Base-by-base conservation (phyloP, 2,329 filamentous ascomycete species). In the Aureobasidium sp. region DNA sequence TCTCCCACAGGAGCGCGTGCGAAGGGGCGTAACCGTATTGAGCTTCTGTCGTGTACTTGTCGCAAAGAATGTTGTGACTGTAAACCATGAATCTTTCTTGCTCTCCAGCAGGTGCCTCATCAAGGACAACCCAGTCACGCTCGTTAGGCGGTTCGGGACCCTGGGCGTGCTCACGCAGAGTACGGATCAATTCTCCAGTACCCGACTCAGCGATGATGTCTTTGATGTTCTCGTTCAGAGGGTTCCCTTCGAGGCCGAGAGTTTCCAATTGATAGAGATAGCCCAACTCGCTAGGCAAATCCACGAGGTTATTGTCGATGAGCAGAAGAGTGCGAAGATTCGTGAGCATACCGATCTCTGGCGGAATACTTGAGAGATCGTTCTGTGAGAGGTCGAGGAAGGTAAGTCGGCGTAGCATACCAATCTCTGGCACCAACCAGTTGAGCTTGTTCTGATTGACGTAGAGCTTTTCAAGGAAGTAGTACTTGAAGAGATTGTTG, bases 281-380 rank as follows among this genome's bases (percentile, higher is more conserved):
- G 8, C 94, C 94, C 63, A 99, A 78, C 73, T 97, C 92, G 69
- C 82, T 88, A 1, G 94, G 94, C 30, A 99, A 80, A 27, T 85
- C 86, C 64, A 85, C 84, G 60, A 99, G 87, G 64, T 89, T 83
- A 74, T 99, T 99, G 77, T 96, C 91, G 73, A 96, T 97, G 2
- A 97, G 80, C 32, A 92, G 79, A 5, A 99, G 81, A 66, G 89
- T 86, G 75, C 90, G 91, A 61, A 99, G 79, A 67, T 92, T 94
- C 32, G 92, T 94, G 69, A 96, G 90, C 93, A 97, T 99, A 71
- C 94, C 94, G 64, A 99, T 85, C 77, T 99, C 93, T 27, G 89
- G 84, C 1, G 94, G 94, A 4, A 99, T 79, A 66, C 89, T 85
- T 9, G 82, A 82, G 63, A 99, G 81, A 64, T 93, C 85, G 74